Percentiles rank a stretch among this genome's conserved stretches.
Evolutionary conservation across 805 yeast species (phyloP).

Genomic region (Babjeviella inositovora): DNA sequence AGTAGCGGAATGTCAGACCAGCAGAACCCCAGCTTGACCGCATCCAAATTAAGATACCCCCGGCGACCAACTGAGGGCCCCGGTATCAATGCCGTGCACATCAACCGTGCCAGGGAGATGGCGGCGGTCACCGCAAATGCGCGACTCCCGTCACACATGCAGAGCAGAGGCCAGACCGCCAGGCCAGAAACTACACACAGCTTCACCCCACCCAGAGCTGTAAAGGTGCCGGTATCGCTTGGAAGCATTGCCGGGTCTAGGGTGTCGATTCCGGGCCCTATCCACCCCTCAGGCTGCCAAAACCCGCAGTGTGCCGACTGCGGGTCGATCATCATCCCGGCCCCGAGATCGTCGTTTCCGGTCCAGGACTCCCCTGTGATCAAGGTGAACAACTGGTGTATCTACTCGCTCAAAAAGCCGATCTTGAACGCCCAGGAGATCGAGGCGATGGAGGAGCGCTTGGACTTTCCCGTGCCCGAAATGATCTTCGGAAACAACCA

Average conservation of each 20-base stretch:
- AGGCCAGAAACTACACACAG: slow-evolving; percentile 1
- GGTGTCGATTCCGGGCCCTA: background rate
- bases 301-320: slow-evolving; percentile 44
- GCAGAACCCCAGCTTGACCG: too few species aligned
- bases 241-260: background rate
- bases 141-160: slow-evolving; percentile 8
- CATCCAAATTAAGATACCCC: background rate
- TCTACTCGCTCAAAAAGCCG: slow-evolving; percentile 59
- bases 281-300: slow-evolving; percentile 7
- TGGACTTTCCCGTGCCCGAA: slow-evolving; percentile 82
- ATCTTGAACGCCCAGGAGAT: slow-evolving; percentile 63
- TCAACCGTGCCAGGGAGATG: slow-evolving; percentile 51
- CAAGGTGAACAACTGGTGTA: slow-evolving; percentile 57
- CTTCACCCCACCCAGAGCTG: slow-evolving; percentile 10
- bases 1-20: too few species aligned
- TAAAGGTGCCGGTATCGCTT: background rate
- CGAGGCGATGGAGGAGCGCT: slow-evolving; percentile 44
- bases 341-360: slow-evolving; percentile 55
- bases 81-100: slow-evolving; percentile 40
- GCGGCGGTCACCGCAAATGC: slow-evolving; percentile 29
- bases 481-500: slow-evolving; percentile 89
- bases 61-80: background rate
- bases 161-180: slow-evolving; percentile 1
- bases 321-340: slow-evolving; percentile 64
- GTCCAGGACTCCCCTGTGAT: slow-evolving; percentile 55